phyloP scores from a whole-genome alignment of 2,329 filamentous ascomycete species.

The Juglanconis sp. region DNA sequence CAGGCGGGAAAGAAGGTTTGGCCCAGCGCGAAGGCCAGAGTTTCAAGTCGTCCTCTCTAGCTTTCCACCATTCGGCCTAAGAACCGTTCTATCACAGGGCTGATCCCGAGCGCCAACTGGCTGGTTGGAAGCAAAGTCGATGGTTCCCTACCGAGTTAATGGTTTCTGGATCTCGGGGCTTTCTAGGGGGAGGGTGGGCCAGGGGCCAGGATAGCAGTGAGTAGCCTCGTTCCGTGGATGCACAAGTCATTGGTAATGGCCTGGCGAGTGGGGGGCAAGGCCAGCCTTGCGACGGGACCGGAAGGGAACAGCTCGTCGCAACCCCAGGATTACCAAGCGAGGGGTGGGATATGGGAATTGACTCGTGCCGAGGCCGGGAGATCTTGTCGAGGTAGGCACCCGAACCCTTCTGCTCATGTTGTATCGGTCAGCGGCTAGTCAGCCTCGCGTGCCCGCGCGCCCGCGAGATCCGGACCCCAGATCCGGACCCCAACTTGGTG shows the following conservation, averaged over 20 bases:
- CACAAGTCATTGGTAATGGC: neutral
- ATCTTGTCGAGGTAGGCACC: too few species aligned
- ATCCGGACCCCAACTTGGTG: too few species aligned
- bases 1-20: constrained; percentile 1
- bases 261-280: constrained; percentile 2
- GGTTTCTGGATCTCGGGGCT: neutral
- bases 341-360: too few species aligned
- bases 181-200: neutral
- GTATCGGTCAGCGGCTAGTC: neutral
- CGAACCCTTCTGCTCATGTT: neutral
- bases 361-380: too few species aligned
- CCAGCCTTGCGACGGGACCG: constrained; percentile 3
- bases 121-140: neutral
- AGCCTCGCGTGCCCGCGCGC: neutral
- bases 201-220: neutral
- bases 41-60: neutral
- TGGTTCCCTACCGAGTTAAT: neutral
- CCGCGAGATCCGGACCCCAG: neutral
- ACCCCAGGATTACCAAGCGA: neutral
- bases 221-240: neutral
- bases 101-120: neutral
- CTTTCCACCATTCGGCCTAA: neutral
- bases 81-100: constrained; percentile 1
- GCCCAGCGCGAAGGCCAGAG: neutral
- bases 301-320: constrained; percentile 3